Conservation (phyloP, 2,329 filamentous ascomycete genomes). For the Berkeleyomyces rouxiae region DNA sequence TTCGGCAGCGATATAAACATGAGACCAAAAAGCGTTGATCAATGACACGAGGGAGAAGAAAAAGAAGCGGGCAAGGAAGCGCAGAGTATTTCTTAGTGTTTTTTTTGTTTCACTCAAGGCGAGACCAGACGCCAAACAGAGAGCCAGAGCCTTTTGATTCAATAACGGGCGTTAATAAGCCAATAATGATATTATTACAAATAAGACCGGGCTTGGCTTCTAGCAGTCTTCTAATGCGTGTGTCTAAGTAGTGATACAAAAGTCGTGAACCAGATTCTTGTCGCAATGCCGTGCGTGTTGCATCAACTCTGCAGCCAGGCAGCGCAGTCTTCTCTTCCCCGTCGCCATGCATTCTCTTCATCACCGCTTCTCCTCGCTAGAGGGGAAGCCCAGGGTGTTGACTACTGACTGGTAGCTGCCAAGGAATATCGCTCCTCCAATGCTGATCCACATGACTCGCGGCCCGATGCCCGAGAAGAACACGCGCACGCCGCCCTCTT, state of each 20-base stretch:
- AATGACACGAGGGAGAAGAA: not conserved
- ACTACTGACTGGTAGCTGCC: constrained; percentile 83
- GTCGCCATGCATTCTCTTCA: not conserved
- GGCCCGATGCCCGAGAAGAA: constrained; percentile 69
- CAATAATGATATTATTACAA: not conserved
- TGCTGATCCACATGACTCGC: constrained; percentile 83
- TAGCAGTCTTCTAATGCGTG: not conserved
- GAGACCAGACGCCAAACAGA: not conserved
- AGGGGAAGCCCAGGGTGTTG: constrained; percentile 30
- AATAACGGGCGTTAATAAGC: not conserved
- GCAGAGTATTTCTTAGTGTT: not conserved
- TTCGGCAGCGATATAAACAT: not conserved
- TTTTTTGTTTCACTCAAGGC: not conserved
- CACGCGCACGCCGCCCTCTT: constrained; percentile 44
- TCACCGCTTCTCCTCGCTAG: not conserved
- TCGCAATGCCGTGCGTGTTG: not conserved
- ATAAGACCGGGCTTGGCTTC: not conserved
- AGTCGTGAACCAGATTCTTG: not conserved
- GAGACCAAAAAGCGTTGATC: not conserved
- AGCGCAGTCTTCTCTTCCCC: not conserved
- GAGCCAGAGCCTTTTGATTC: not conserved
- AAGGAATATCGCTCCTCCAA: constrained; percentile 84
- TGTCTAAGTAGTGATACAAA: not conserved
- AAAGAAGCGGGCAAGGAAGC: not conserved
- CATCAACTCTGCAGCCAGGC: not conserved